Conservation (phyloP, 495 filamentous ascomycete species). For the Aspergillus indologenus region DNA sequence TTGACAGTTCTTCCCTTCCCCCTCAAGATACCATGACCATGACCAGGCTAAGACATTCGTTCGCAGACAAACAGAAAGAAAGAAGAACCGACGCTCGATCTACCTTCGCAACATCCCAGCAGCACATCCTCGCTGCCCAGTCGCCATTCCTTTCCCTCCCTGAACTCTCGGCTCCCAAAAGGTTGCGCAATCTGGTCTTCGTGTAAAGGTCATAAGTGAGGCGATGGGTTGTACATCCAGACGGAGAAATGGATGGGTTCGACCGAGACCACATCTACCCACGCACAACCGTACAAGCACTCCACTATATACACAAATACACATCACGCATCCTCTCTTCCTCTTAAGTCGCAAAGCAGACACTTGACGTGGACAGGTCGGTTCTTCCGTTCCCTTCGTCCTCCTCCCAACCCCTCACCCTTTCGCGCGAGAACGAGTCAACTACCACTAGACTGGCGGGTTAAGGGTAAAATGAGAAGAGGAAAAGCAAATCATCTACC, state of each 20-base stretch:
- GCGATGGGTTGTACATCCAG: not conserved
- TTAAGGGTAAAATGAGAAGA: slow-evolving; percentile 8
- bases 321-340: not conserved
- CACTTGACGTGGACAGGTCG: not conserved
- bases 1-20: too few species aligned
- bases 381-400: not conserved
- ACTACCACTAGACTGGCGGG: not conserved
- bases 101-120: not conserved
- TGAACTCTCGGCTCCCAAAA: not conserved
- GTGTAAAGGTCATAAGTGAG: not conserved
- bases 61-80: not conserved
- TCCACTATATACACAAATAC: not conserved
- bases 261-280: not conserved
- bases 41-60: not conserved
- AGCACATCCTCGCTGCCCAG: not conserved
- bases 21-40: not conserved
- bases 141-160: not conserved
- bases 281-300: not conserved
- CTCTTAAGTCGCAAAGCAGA: not conserved
- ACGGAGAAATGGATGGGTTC: not conserved
- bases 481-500: slow-evolving; percentile 12
- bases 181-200: not conserved
- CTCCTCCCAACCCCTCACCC: not conserved
- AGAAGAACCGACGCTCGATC: not conserved
- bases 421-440: not conserved